Percentiles rank a stretch among this genome's conserved stretches.
Evolutionary conservation across 441 rosid genomes (phyloP).

Genomic region (Omphalea diandra): DNA sequence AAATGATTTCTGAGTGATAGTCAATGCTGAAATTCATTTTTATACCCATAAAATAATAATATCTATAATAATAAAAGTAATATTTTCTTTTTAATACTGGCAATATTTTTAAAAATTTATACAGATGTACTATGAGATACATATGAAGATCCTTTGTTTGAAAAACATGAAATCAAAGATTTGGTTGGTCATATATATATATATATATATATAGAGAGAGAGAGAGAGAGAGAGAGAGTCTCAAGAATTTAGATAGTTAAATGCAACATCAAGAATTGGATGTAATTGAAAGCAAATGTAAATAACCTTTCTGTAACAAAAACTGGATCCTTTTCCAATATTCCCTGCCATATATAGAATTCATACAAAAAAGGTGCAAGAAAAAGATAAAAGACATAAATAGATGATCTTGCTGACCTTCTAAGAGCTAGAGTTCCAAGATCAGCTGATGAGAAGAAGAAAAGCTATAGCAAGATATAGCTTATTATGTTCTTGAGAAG

Average conservation of each 20-base stretch:
- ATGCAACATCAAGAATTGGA: constrained; percentile 4
- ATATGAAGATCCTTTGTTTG: too few relatives aligned
- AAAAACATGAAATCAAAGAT: too few relatives aligned
- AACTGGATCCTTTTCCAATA: constrained; percentile 1
- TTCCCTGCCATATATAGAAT: constrained; percentile 7
- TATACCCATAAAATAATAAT: too few relatives aligned
- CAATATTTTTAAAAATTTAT: too few relatives aligned
- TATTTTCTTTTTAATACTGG: too few relatives aligned
- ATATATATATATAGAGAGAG: too few relatives aligned
- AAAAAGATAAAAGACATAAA: constrained; percentile 6
- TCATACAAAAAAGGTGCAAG: neutral
- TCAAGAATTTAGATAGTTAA: neutral
- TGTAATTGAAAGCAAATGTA: neutral
- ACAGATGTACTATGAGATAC: too few relatives aligned
- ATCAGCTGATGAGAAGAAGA: constrained; percentile 20
- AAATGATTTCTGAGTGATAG: too few relatives aligned
- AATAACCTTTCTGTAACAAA: neutral
- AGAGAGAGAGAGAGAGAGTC: too few relatives aligned
- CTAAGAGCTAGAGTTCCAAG: constrained; percentile 18
- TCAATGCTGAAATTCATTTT: too few relatives aligned
- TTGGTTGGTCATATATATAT: too few relatives aligned
- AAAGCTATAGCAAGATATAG: neutral
- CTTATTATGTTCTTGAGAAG: constrained; percentile 13
- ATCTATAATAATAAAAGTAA: too few relatives aligned
- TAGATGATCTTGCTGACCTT: constrained; percentile 32